Conservation (phyloP, 2,329 filamentous ascomycete species). For the Penicillium sp. region DNA sequence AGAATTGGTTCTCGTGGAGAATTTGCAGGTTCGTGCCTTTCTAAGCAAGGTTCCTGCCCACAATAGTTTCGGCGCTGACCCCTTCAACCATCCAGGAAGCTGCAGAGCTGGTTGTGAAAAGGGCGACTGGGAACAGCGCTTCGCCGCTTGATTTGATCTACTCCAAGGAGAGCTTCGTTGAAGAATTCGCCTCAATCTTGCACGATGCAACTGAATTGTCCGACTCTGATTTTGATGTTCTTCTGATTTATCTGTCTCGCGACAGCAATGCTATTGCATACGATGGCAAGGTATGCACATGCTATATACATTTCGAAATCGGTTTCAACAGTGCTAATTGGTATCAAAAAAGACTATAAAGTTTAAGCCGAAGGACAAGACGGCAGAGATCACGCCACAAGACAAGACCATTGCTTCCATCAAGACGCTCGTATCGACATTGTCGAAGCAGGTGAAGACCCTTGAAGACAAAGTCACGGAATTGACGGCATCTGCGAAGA, state of each 20-base stretch:
- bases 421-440: conserved; percentile 62
- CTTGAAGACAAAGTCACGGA: conserved; percentile 52
- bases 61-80: background rate
- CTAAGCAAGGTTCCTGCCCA: background rate
- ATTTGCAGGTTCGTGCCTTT: conserved; percentile 47
- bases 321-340: conserved; percentile 15
- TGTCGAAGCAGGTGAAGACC: conserved; percentile 61
- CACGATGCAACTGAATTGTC: conserved; percentile 49
- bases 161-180: conserved; percentile 58
- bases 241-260: conserved; percentile 64
- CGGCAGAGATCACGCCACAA: conserved; percentile 60
- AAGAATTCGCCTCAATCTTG: conserved; percentile 51
- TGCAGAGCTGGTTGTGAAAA: conserved; percentile 49
- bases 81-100: conserved; percentile 37
- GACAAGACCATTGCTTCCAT: conserved; percentile 78
- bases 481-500: conserved; percentile 55
- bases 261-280: conserved; percentile 54
- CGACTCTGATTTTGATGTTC: conserved; percentile 59
- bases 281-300: conserved; percentile 39
- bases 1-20: conserved; percentile 47
- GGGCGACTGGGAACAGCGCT: conserved; percentile 39
- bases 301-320: conserved; percentile 3
- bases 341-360: conserved; percentile 56
- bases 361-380: conserved; percentile 55
- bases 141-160: conserved; percentile 61